phyloP scores from a whole-genome alignment of 2,329 filamentous ascomycete genomes.

The Diplodia seriata region DNA sequence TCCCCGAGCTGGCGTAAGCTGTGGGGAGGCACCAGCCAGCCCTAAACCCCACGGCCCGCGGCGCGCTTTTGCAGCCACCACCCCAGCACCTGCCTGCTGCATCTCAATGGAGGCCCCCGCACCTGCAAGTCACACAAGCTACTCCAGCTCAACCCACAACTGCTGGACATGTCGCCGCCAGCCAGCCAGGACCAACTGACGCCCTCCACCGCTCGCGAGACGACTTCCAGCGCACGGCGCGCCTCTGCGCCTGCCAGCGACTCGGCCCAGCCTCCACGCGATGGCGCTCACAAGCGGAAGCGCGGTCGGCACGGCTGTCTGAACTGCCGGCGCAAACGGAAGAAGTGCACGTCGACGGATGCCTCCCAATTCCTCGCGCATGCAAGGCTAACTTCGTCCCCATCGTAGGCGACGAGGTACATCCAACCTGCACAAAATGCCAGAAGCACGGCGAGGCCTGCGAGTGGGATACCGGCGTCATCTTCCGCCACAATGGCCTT shows the following conservation, averaged over 20 bases:
- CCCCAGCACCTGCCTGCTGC: background rate
- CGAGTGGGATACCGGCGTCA: slow-evolving; percentile 36
- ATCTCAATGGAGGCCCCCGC: slow-evolving; percentile 18
- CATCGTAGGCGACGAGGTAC: slow-evolving; percentile 34
- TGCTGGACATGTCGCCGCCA: slow-evolving; percentile 18
- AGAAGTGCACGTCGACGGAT: slow-evolving; percentile 33
- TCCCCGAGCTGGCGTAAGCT: background rate
- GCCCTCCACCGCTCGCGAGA: slow-evolving; percentile 19
- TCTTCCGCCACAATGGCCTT: slow-evolving; percentile 35
- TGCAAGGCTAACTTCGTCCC: background rate
- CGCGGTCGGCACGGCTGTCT: slow-evolving; percentile 33
- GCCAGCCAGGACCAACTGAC: slow-evolving; percentile 6
- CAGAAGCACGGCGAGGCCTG: slow-evolving; percentile 35
- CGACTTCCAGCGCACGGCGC: slow-evolving; percentile 1
- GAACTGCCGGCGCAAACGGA: slow-evolving; percentile 36
- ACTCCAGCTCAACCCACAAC: background rate
- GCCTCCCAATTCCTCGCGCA: background rate
- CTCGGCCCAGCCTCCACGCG: background rate
- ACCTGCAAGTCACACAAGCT: slow-evolving; percentile 5
- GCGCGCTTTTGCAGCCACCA: slow-evolving; percentile 23
- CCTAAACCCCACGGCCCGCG: slow-evolving; percentile 27
- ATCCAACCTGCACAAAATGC: slow-evolving; percentile 37
- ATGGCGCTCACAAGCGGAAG: slow-evolving; percentile 28
- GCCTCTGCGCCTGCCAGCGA: slow-evolving; percentile 12
- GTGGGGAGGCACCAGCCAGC: slow-evolving; percentile 10